Evolutionary conservation across 192 early-diverging fungal species (phyloP).

Genomic region (Funneliformis geosporum): DNA sequence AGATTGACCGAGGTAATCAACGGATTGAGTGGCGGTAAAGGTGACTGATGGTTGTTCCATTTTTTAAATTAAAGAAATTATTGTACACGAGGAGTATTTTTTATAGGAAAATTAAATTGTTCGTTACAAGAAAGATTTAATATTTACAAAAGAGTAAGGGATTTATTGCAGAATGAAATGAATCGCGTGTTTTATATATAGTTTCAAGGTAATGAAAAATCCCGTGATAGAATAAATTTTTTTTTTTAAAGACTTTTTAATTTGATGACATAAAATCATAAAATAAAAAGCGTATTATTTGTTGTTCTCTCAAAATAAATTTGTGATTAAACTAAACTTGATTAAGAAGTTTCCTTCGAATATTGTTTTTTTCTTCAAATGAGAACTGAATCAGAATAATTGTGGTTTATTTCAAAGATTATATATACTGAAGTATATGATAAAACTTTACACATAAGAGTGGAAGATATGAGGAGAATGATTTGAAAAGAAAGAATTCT

Average conservation of each 20-base stretch:
- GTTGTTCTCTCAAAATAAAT: neutral
- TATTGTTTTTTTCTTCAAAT: neutral
- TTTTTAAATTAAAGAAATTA: neutral
- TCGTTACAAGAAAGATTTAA: no score
- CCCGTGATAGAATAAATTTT: neutral
- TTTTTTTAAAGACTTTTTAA: neutral
- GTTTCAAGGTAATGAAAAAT: no score
- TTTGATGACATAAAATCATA: no score
- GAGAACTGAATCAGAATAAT: neutral
- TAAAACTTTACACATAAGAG: neutral
- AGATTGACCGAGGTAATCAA: slow-evolving; percentile 27
- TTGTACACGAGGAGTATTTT: neutral
- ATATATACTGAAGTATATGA: neutral
- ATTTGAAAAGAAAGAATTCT: neutral
- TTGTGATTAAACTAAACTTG: neutral
- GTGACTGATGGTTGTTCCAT: slow-evolving; percentile 29
- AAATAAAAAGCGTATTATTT: neutral
- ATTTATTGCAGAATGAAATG: neutral
- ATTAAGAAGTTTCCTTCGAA: neutral
- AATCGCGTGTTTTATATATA: no score
- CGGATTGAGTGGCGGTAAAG: neutral
- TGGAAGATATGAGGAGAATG: neutral
- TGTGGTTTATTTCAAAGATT: neutral
- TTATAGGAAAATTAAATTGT: neutral
- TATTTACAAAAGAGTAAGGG: no score